phyloP scores from a whole-genome alignment of 1,284 basidiomycete genomes.

The Ganoderma boninense region DNA sequence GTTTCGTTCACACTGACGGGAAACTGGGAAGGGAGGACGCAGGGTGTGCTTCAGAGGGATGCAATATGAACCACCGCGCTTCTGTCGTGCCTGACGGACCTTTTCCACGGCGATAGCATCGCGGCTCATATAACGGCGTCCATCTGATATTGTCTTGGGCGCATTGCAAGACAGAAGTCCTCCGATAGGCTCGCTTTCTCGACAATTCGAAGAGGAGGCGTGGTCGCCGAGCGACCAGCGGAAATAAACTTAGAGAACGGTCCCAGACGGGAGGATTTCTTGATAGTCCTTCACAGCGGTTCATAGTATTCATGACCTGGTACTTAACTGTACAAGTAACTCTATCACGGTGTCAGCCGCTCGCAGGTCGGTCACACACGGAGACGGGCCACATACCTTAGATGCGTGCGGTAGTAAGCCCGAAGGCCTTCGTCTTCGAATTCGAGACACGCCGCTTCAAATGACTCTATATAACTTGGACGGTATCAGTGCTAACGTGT shows the following conservation, averaged over 20 bases:
- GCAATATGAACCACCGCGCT: neutral
- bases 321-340: neutral
- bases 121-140: neutral
- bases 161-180: neutral
- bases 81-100: neutral
- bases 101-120: neutral
- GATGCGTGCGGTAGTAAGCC: neutral
- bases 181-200: neutral
- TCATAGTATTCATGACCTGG: neutral
- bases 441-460: neutral
- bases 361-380: neutral
- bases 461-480: neutral
- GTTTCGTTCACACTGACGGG: neutral
- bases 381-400: neutral
- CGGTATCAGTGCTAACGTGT: neutral
- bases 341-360: neutral
- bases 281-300: neutral
- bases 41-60: neutral
- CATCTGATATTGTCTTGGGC: neutral
- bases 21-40: neutral
- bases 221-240: neutral
- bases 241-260: neutral
- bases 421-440: neutral
- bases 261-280: neutral
- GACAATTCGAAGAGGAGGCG: neutral